phyloP scores from a whole-genome alignment of 1,284 basidiomycete species.

The Fomes fomentarius region DNA sequence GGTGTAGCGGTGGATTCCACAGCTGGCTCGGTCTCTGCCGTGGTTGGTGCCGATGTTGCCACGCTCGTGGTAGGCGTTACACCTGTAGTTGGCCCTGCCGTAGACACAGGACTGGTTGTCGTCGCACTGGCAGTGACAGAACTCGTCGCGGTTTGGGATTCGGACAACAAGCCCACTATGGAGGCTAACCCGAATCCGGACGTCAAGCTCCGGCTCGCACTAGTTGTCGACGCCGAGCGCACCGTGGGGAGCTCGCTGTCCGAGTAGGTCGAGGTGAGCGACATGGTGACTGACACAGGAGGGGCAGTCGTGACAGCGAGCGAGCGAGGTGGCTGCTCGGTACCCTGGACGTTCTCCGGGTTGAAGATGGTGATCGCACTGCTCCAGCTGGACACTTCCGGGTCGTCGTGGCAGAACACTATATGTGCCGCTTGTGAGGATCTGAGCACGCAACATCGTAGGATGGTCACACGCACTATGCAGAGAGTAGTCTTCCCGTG shows the following conservation, averaged over 20 bases:
- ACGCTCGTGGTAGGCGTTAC: too few species aligned
- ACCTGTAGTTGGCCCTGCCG: too few species aligned
- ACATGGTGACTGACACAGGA: conserved; percentile 15
- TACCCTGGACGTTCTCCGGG: conserved; percentile 18
- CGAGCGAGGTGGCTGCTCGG: conserved; percentile 8
- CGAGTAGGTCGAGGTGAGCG: conserved; percentile 9
- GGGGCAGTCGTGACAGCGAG: conserved; percentile 21
- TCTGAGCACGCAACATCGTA: background rate
- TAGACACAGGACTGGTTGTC: background rate
- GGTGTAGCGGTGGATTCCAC: too few species aligned
- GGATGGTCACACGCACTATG: conserved; percentile 5
- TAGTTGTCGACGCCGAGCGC: background rate
- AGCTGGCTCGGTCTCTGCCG: too few species aligned
- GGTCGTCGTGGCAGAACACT: conserved; percentile 8
- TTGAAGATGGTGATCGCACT: conserved; percentile 23
- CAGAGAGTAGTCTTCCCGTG: conserved; percentile 20
- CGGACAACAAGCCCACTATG: background rate
- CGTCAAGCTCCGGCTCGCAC: background rate
- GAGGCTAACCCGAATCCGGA: background rate
- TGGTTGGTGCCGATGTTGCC: too few species aligned
- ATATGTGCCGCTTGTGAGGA: background rate
- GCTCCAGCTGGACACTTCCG: conserved; percentile 19
- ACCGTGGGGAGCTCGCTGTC: background rate
- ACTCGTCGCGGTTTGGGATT: background rate
- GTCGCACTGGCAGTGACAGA: background rate